A percentile compares a stretch with the other conserved stretches of the same genome.
phyloP scores from a whole-genome alignment of 495 filamentous ascomycete genomes.

The Xylaria palmicola region DNA sequence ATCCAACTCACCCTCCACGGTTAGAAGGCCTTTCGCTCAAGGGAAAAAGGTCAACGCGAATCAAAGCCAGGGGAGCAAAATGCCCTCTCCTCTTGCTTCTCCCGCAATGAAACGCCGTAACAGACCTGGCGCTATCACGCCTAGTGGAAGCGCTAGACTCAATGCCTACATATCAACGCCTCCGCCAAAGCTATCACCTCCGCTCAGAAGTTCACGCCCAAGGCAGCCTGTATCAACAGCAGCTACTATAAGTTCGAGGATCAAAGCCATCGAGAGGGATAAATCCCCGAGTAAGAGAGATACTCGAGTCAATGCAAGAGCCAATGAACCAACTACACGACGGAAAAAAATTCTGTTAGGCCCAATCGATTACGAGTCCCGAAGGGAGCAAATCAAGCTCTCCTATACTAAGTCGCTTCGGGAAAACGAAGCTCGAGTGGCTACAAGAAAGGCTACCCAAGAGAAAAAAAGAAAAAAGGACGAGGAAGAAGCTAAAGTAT shows the following conservation, averaged over 20 bases:
- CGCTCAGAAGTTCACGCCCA: slow-evolving; percentile 77
- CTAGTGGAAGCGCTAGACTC: slow-evolving; percentile 43
- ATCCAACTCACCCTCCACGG: slow-evolving; percentile 49
- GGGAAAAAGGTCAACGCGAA: slow-evolving; percentile 41
- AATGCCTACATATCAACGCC: slow-evolving; percentile 54
- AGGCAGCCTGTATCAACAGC: slow-evolving; percentile 76
- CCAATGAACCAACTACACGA: slow-evolving; percentile 35
- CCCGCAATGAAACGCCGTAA: slow-evolving; percentile 25
- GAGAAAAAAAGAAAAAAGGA: slow-evolving; percentile 44
- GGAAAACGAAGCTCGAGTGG: slow-evolving; percentile 59
- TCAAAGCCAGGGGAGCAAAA: slow-evolving; percentile 37
- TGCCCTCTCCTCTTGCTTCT: slow-evolving; percentile 36
- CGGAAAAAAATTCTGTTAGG: slow-evolving; percentile 56
- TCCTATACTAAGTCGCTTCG: slow-evolving; percentile 76
- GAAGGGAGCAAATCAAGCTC: slow-evolving; percentile 73
- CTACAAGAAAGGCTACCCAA: slow-evolving; percentile 47
- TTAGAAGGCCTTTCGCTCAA: slow-evolving; percentile 36
- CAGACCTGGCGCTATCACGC: slow-evolving; percentile 26
- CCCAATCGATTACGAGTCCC: slow-evolving; percentile 74
- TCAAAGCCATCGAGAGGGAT: slow-evolving; percentile 47
- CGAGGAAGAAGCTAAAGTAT: slow-evolving; percentile 35
- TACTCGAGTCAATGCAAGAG: slow-evolving; percentile 35
- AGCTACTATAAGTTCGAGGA: slow-evolving; percentile 63
- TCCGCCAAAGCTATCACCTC: slow-evolving; percentile 58
- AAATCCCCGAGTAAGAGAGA: slow-evolving; percentile 37